Evolutionary conservation across 1,284 basidiomycete species (phyloP).

Genomic region (Cystobasidiaceae sp.): DNA sequence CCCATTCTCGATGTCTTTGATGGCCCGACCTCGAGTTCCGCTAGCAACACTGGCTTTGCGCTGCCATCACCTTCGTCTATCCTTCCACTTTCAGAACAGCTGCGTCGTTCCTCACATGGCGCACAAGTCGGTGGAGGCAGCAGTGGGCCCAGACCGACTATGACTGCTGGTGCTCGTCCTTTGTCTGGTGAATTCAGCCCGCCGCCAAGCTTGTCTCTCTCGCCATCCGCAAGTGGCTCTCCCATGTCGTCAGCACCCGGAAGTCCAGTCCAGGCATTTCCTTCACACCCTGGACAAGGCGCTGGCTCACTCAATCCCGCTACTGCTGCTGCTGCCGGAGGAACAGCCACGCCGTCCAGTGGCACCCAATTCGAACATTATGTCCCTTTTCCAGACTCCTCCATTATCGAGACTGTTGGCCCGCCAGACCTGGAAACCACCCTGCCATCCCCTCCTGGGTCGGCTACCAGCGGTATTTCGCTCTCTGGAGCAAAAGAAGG

Average conservation of each 20-base stretch:
- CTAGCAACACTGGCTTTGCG: background rate
- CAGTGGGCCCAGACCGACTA: too few species aligned
- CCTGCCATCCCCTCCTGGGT: constrained; percentile 3
- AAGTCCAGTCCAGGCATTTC: constrained; percentile 11
- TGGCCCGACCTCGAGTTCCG: background rate
- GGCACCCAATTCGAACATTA: too few species aligned
- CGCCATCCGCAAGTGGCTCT: constrained; percentile 11
- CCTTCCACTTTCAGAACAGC: background rate
- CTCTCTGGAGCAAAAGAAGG: background rate
- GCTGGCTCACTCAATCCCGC: too few species aligned
- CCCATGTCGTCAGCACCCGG: constrained; percentile 13
- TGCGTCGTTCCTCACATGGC: background rate
- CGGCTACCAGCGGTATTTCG: constrained; percentile 3
- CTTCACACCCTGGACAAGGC: too few species aligned
- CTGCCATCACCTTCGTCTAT: background rate
- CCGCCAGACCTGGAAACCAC: background rate
- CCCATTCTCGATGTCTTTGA: background rate
- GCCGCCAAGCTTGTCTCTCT: constrained; percentile 3
- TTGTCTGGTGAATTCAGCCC: constrained; percentile 2
- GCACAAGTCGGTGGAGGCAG: background rate
- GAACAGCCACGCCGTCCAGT: too few species aligned
- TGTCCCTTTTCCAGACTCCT: too few species aligned
- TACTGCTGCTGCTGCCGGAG: background rate
- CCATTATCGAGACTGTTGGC: too few species aligned
- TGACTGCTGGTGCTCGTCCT: background rate